Percentiles rank a stretch among this genome's conserved stretches.
Conservation (phyloP, 2,329 filamentous ascomycete genomes). For the Colletotrichum sp. region DNA sequence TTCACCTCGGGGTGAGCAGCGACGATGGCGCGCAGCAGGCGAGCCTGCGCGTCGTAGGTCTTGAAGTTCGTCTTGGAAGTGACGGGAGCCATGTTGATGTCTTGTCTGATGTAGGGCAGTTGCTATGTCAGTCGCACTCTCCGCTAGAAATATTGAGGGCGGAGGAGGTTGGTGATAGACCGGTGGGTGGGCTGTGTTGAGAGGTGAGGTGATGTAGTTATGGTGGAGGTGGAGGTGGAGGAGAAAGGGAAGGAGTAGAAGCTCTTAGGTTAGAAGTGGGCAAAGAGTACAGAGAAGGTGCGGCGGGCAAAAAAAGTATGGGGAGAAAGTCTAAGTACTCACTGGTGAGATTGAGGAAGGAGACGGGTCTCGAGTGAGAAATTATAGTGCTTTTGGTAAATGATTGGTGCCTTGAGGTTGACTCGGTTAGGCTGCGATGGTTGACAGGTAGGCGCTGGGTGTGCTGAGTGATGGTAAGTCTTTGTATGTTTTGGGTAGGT, state of each 20-base stretch:
- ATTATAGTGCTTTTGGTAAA: background rate
- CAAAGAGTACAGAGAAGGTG: background rate
- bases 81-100: slow-evolving; percentile 46
- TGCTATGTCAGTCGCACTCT: background rate
- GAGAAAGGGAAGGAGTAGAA: background rate
- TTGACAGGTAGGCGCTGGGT: background rate
- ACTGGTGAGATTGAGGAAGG: background rate
- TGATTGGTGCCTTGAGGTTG: background rate
- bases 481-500: background rate
- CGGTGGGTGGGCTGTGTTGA: background rate
- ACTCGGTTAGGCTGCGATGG: background rate
- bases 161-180: background rate
- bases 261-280: background rate
- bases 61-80: slow-evolving; percentile 58
- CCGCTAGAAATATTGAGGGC: background rate
- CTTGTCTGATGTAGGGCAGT: background rate
- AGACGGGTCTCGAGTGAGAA: background rate
- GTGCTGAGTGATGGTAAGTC: background rate
- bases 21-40: slow-evolving; percentile 64
- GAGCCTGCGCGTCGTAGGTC: slow-evolving; percentile 62
- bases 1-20: slow-evolving; percentile 59
- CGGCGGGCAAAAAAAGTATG: background rate
- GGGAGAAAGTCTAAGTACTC: background rate
- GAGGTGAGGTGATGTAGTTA: background rate
- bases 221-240: background rate